Conservation (phyloP, 257 asterid species). For the Eustoma russellianum region DNA sequence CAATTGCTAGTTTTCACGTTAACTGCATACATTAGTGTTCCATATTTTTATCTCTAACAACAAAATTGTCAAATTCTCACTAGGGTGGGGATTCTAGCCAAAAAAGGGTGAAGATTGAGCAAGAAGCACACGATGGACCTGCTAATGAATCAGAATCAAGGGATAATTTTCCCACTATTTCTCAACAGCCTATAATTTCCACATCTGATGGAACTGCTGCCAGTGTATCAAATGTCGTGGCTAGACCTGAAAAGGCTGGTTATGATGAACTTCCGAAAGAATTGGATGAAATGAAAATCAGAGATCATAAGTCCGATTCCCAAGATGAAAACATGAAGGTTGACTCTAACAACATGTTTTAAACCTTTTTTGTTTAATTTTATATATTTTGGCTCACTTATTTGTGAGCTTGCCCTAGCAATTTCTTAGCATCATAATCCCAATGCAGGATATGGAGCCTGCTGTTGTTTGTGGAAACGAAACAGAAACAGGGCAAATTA, state of each 20-base stretch:
- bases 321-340: slow-evolving; percentile 51
- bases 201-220: slow-evolving; percentile 29
- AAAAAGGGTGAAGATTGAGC: slow-evolving; percentile 57
- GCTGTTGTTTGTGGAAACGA: slow-evolving; percentile 70
- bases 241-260: slow-evolving; percentile 29
- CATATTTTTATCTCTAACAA: too few species aligned
- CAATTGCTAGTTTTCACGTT: not conserved
- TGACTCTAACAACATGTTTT: slow-evolving; percentile 1
- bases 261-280: slow-evolving; percentile 30
- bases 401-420: too few species aligned
- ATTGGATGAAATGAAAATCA: slow-evolving; percentile 29
- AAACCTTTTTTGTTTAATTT: too few species aligned
- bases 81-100: slow-evolving; percentile 52
- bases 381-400: too few species aligned
- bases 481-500: slow-evolving; percentile 85
- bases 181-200: slow-evolving; percentile 20
- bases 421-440: too few species aligned
- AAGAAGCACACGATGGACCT: slow-evolving; percentile 31
- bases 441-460: slow-evolving; percentile 64
- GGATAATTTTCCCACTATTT: slow-evolving; percentile 25
- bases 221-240: slow-evolving; percentile 23
- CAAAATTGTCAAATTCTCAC: not conserved
- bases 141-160: slow-evolving; percentile 24
- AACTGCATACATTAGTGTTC: not conserved
- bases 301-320: slow-evolving; percentile 25